Percentiles rank a stretch among this genome's conserved stretches.
Conservation (phyloP, 352 stramenopile genomes). For the Phytophthora europaea region DNA sequence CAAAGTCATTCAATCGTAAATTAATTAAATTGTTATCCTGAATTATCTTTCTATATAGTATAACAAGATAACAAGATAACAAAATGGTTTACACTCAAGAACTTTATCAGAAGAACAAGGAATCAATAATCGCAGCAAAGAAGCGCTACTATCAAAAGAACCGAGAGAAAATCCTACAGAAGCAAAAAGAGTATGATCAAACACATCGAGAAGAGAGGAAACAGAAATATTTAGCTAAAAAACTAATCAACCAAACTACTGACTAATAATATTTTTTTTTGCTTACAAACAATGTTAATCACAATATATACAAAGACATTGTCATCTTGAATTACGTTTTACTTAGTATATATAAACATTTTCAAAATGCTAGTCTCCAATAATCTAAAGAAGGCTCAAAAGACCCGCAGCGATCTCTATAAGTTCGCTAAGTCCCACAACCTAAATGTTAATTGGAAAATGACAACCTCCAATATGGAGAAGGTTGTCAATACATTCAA, state of each 20-base stretch:
- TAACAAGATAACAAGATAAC: slow-evolving; percentile 6
- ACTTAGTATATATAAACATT: slow-evolving; percentile 14
- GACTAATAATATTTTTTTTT: slow-evolving; percentile 6
- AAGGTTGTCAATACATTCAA: slow-evolving; percentile 28
- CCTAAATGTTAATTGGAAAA: slow-evolving; percentile 9
- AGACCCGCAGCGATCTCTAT: slow-evolving; percentile 21
- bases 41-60: slow-evolving; percentile 6
- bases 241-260: slow-evolving; percentile 6
- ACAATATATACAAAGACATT: slow-evolving; percentile 8
- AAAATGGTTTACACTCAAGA: slow-evolving; percentile 6
- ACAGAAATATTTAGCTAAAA: slow-evolving; percentile 7
- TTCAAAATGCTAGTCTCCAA: slow-evolving; percentile 20
- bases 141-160: slow-evolving; percentile 5
- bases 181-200: slow-evolving; percentile 5
- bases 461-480: slow-evolving; percentile 18
- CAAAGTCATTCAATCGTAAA: slow-evolving; percentile 2
- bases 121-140: slow-evolving; percentile 7
- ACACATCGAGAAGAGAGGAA: slow-evolving; percentile 3
- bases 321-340: slow-evolving; percentile 9
- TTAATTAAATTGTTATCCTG: slow-evolving; percentile 8
- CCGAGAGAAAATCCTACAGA: slow-evolving; percentile 5
- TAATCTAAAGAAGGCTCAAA: slow-evolving; percentile 13
- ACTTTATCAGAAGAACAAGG: slow-evolving; percentile 7
- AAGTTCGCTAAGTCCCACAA: slow-evolving; percentile 28
- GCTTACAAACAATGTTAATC: slow-evolving; percentile 6